Percentiles rank a stretch among this genome's conserved stretches.
phyloP scores from a whole-genome alignment of 2,329 filamentous ascomycete species.

The Ophiostoma novo-ulmi region DNA sequence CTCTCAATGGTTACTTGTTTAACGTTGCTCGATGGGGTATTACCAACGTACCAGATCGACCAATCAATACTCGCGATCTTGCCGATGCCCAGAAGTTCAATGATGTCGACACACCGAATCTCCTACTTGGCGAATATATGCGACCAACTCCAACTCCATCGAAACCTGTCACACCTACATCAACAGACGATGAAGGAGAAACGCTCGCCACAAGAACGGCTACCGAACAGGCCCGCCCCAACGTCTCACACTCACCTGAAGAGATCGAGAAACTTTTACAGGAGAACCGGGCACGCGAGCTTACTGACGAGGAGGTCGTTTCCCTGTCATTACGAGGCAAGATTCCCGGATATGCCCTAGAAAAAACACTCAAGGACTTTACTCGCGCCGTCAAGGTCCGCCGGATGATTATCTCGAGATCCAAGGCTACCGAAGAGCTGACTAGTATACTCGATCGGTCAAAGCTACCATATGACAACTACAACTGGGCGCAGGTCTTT shows the following conservation, averaged over 20 bases:
- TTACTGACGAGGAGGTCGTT: conserved; percentile 82
- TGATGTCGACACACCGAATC: conserved; percentile 49
- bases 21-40: conserved; percentile 97
- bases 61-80: conserved; percentile 57
- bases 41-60: conserved; percentile 59
- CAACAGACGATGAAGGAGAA: conserved; percentile 56
- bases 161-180: conserved; percentile 47
- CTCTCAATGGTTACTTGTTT: conserved; percentile 94
- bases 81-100: conserved; percentile 63
- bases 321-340: conserved; percentile 81
- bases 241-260: conserved; percentile 50
- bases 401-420: conserved; percentile 79
- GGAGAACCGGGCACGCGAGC: conserved; percentile 69
- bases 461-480: conserved; percentile 81
- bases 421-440: conserved; percentile 70
- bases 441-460: conserved; percentile 75
- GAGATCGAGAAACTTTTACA: conserved; percentile 74
- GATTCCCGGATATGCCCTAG: conserved; percentile 88
- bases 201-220: conserved; percentile 30
- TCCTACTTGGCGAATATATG: conserved; percentile 49
- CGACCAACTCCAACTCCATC: conserved; percentile 31
- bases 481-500: conserved; percentile 92
- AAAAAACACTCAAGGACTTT: conserved; percentile 86
- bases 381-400: conserved; percentile 92
- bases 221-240: neutral